Evolutionary conservation across 2,329 filamentous ascomycete species (phyloP), one percentile per base, ranked within the genome.

Genomic region (Raffaelea ambrosiae): DNA sequence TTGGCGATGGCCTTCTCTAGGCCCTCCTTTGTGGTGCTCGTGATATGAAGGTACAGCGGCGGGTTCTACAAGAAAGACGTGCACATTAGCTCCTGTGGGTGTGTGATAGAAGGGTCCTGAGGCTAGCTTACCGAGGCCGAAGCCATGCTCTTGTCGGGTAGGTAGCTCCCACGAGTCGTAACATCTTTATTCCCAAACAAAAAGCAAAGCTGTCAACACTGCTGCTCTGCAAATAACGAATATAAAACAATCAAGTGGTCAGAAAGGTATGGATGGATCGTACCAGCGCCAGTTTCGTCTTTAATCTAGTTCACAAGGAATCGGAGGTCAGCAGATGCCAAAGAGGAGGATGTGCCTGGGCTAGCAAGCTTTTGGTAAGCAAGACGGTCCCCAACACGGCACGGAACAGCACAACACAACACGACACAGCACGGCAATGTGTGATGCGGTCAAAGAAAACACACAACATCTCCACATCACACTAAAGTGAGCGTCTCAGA

Each of bases 241-340:
- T n/a, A n/a, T n/a, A n/a, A n/a, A n/a, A n/a, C 13, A 33, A 29
- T 16, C 11, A 5, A 38, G 33, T 8, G 13, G 16, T 7, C 20
- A 22, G 41, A 18, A 18, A 18, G 3, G 21, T 20, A 21, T 8
- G 21, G 42, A 40, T 20, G 69, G 70, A 74, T 81, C 90, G 83
- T 98, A 98, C 93, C 93, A 78, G 93, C 91, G 79, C 93, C 93
- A 83, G 91, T 97, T 63, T 96, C 88, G 75, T 96, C 91, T 84
- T 95, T 95, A 63, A 98, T 98, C 93, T 98, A 90, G 61, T 83
- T 38, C 26, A 49, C 20, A 93, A 79, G 26, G 82, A 77, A 84
- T 71, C 71, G 71, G 77, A 83, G 81, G 90, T 96, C 82, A 97
- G 90, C 88, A 93, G 81, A 82, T 88, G 86, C 80, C 83, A 87